Base-by-base conservation (phyloP, 352 stramenopile genomes). In the Globisporangium canariense region DNA sequence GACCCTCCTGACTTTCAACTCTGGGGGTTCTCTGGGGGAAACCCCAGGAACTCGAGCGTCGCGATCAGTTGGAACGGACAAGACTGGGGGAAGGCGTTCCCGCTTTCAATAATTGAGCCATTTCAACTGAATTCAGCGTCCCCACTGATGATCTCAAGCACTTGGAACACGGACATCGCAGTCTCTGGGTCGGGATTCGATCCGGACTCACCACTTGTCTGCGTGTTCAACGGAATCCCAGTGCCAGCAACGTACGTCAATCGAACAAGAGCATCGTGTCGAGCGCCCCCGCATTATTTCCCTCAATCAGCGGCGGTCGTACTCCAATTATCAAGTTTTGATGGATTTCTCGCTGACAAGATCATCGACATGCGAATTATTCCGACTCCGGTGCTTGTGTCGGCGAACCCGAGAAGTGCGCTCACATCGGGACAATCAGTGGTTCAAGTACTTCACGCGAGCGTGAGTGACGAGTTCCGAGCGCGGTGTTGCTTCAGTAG, bases 61-160 rank as follows among this genome's bases (percentile, higher is more conserved):
- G 47, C 66, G 3, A 65, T 87, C 34, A 85, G 78, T 59, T 57
- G 77, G 14, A 87, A 87, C 49, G 63, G 65, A 0, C 78, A 87
- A 67, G 76, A 87, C 7, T 87, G 76, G 76, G 74, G 74, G 49
- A 30, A 64, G 1, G 6, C 8, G 2, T 8, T 71, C 10, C 25
- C 30, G 7, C 13, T 83, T 14, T 4, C 52, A 2, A 54, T 80
- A 16, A 25, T 60, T 22, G 18, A 69, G 4, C 64, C 64, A 1
- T 77, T 81, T 30, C 38, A 64, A 5, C 38, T 85, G 10, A 2
- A 65, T 18, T 67, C 51, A 22, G 56, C 77, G 20, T 52, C 43
- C 9, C 78, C 78, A 5, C 67, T 22, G 20, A 10, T 83, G 1
- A 36, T 76, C 13, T 32, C 61, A 1, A 80, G 75, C 30, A 49